These are phyloP conservation scores for Grosmannia clavigera DNA, from an alignment of 2,329 filamentous ascomycete species.

Conservation along the genomic window DNA sequence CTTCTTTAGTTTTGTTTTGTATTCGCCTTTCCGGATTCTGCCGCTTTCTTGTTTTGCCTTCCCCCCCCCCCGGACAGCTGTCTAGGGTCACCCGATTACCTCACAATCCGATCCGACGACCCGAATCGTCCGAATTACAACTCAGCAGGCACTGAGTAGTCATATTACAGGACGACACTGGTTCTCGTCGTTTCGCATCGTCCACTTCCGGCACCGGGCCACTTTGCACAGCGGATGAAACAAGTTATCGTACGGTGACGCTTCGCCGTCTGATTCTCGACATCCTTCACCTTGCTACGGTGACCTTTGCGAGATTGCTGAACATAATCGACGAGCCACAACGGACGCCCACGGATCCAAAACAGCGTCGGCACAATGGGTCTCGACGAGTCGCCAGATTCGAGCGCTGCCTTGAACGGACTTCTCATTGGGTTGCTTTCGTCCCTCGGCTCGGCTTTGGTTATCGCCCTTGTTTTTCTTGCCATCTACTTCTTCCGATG, in stretches of 20 bases:
- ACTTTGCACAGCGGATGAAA: background rate
- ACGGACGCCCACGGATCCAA: no score
- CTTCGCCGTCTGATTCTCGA: background rate
- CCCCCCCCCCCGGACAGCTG: no score
- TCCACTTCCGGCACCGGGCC: conserved; percentile 1
- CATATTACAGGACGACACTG: no score
- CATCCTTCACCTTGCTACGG: background rate
- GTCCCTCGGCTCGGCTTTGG: conserved; percentile 79
- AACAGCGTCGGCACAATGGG: background rate
- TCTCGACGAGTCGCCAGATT: conserved; percentile 4
- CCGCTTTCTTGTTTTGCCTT: background rate
- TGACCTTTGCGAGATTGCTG: background rate
- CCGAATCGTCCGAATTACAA: background rate
- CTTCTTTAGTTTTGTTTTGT: background rate
- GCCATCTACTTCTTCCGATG: conserved; percentile 91
- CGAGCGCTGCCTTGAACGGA: conserved; percentile 40
- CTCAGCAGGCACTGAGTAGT: no score
- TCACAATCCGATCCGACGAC: background rate
- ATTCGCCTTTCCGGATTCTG: background rate
- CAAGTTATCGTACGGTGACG: background rate
- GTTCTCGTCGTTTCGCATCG: background rate
- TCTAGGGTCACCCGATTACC: background rate
- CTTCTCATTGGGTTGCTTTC: conserved; percentile 92
- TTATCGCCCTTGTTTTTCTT: conserved; percentile 68
- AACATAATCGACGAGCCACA: background rate